Evolutionary conservation across 1,284 basidiomycete genomes (phyloP).

Genomic region (Cerioporus squamosus): DNA sequence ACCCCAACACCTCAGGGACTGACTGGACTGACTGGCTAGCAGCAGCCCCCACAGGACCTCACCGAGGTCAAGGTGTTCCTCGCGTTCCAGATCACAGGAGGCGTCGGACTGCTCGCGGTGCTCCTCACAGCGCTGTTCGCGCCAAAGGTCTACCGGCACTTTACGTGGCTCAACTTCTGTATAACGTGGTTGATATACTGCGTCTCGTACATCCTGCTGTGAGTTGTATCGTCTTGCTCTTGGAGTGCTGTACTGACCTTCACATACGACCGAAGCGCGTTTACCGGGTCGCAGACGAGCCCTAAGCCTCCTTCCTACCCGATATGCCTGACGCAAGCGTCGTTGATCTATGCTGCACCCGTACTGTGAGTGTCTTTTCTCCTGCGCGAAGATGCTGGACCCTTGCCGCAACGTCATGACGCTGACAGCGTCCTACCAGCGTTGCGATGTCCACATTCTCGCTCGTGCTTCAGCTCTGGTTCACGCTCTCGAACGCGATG

Average conservation of each 20-base stretch:
- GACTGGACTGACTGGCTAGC: too few species aligned
- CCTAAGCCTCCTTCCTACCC: conserved; percentile 18
- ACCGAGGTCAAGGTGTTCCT: conserved; percentile 33
- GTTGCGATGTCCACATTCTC: conserved; percentile 26
- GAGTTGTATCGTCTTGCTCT: background rate
- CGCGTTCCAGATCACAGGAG: conserved; percentile 35
- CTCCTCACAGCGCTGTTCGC: conserved; percentile 35
- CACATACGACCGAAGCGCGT: conserved; percentile 6
- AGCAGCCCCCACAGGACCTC: conserved; percentile 2
- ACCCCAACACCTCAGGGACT: too few species aligned
- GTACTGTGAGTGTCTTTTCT: conserved; percentile 30
- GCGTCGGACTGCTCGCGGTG: conserved; percentile 33
- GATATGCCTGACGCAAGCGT: conserved; percentile 37
- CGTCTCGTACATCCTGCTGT: conserved; percentile 39
- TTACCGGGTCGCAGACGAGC: conserved; percentile 23
- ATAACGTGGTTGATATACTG: conserved; percentile 40
- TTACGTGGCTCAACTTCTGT: conserved; percentile 42
- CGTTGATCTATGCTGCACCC: conserved; percentile 38
- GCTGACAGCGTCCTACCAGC: conserved; percentile 3
- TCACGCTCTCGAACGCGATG: conserved; percentile 20
- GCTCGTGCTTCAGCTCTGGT: conserved; percentile 24
- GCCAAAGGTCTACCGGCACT: conserved; percentile 34
- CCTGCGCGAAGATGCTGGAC: too few species aligned
- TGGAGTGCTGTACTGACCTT: background rate
- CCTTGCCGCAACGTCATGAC: too few species aligned